Evolutionary conservation across 148 eudicot genomes (phyloP).

Genomic region (Polygonum maritimum): DNA sequence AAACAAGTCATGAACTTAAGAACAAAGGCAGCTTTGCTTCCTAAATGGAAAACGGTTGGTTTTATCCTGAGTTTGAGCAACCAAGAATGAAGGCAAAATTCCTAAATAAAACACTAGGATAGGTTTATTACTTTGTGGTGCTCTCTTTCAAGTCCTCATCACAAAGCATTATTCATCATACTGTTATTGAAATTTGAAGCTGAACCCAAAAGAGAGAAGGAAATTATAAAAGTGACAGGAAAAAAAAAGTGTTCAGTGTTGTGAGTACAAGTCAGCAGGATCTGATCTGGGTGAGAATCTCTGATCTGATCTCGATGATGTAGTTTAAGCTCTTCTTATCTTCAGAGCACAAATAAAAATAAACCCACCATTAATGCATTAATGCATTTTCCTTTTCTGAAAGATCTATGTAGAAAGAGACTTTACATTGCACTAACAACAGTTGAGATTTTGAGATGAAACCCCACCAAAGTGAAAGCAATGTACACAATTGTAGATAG

Average conservation of each 20-base stretch:
- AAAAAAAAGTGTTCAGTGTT: not conserved
- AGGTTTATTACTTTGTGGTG: not conserved
- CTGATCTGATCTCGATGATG: not conserved
- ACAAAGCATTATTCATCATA: not conserved
- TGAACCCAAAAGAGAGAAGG: not conserved
- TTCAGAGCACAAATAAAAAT: not conserved
- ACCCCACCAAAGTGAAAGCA: conserved; percentile 2
- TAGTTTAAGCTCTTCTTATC: conserved; percentile 7
- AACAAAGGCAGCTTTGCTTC: not conserved
- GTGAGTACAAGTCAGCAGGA: not conserved
- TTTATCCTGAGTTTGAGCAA: not conserved
- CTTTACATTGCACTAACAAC: conserved; percentile 3
- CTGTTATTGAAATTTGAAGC: not conserved
- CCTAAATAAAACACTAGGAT: not conserved
- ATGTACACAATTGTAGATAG: not conserved
- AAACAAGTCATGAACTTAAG: not conserved
- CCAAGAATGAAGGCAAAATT: conserved; percentile 1
- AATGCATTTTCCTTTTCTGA: not conserved
- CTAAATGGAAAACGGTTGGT: conserved; percentile 1
- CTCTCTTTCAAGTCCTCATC: conserved; percentile 7
- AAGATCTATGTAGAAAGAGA: conserved; percentile 1
- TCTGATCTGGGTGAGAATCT: not conserved
- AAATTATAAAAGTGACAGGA: not conserved
- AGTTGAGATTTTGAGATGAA: conserved; percentile 5
- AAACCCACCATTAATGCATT: not conserved